Percentiles rank a stretch among this genome's conserved stretches.
phyloP scores from a whole-genome alignment of 176 grass and related monocot species.

The Canna indica region DNA sequence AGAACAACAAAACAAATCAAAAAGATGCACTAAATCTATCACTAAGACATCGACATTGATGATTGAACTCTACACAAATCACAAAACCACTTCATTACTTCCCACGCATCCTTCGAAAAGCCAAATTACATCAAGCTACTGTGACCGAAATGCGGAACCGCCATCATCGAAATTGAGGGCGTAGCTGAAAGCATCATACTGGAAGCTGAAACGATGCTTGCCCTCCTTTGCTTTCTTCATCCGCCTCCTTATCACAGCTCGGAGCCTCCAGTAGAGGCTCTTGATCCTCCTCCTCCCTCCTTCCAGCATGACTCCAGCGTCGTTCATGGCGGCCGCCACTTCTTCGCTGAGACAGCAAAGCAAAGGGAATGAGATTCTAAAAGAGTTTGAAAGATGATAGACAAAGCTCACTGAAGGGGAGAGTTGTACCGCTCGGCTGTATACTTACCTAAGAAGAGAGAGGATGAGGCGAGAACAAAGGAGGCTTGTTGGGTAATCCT shows the following conservation, averaged over 20 bases:
- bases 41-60: no score
- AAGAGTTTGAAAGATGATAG: neutral
- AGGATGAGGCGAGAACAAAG: neutral
- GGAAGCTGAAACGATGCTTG: constrained; percentile 55
- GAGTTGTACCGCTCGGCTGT: neutral
- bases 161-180: constrained; percentile 94
- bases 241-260: constrained; percentile 48
- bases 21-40: no score
- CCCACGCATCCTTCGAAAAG: neutral
- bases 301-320: constrained; percentile 39
- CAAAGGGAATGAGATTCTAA: constrained; percentile 15
- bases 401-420: neutral
- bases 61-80: no score
- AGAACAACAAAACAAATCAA: no score
- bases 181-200: constrained; percentile 92
- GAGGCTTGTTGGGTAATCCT: neutral
- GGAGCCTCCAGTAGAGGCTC: constrained; percentile 64
- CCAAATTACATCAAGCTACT: neutral
- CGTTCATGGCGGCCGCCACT: constrained; percentile 34
- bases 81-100: no score
- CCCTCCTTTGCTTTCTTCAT: constrained; percentile 28
- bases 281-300: constrained; percentile 37
- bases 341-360: constrained; percentile 10
- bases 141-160: constrained; percentile 26
- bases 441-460: neutral